Evolutionary conservation across 495 filamentous ascomycete genomes (phyloP).

Genomic region (Podospora pseudopauciseta): DNA sequence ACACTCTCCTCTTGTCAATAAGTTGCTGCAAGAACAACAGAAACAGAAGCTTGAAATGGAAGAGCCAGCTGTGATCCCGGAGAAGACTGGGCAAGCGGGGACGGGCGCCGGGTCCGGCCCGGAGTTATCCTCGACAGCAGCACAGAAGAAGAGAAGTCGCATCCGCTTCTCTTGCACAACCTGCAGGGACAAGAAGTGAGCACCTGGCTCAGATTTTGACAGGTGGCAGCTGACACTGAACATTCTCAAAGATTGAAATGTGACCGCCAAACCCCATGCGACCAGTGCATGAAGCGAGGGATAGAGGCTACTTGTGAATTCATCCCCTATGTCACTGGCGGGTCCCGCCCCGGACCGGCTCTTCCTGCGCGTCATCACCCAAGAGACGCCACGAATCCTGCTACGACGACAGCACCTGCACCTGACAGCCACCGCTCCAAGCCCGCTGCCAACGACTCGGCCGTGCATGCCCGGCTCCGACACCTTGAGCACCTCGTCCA

Average conservation of each 20-base stretch:
- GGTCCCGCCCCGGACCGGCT: slow-evolving; percentile 19
- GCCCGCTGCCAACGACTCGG: slow-evolving; percentile 30
- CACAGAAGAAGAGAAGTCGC: slow-evolving; percentile 47
- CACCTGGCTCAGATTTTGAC: slow-evolving; percentile 1
- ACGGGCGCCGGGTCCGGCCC: slow-evolving; percentile 1
- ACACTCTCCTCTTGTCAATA: background rate
- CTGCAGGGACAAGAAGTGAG: slow-evolving; percentile 52
- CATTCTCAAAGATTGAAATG: slow-evolving; percentile 45
- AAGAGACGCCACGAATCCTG: slow-evolving; percentile 22
- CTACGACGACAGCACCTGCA: background rate
- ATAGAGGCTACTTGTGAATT: slow-evolving; percentile 44
- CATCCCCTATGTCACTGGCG: slow-evolving; percentile 27
- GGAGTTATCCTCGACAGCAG: slow-evolving; percentile 16
- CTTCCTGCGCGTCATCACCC: slow-evolving; percentile 31
- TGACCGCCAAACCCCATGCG: slow-evolving; percentile 49
- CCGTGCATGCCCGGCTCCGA: slow-evolving; percentile 48
- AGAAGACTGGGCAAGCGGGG: background rate
- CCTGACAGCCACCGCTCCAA: slow-evolving; percentile 5
- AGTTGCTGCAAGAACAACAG: background rate
- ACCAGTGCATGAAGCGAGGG: slow-evolving; percentile 48
- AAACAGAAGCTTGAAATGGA: background rate
- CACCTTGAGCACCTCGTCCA: slow-evolving; percentile 52
- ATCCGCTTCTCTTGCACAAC: slow-evolving; percentile 54
- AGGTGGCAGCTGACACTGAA: background rate
- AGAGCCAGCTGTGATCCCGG: slow-evolving; percentile 2